Base-by-base conservation (phyloP, 331 rosid genomes). In the Saraca asoca region DNA sequence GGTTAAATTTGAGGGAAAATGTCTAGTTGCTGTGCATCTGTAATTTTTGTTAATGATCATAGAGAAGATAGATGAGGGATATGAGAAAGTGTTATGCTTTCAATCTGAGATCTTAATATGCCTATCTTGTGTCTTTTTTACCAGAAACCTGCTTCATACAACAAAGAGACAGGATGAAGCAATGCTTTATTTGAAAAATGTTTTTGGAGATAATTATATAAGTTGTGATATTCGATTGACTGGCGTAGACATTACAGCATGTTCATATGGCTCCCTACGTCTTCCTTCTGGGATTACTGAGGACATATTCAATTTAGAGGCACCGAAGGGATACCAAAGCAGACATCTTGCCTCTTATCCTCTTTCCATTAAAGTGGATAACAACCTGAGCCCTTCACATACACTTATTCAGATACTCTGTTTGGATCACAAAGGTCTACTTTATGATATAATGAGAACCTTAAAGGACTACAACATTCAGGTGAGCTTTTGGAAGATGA, bases 391-490 rank as follows among this genome's bases (percentile, higher is more conserved):
- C 76, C 87, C 74, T 24, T 85, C 91, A 57, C 88, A 80, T 53
- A 82, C 87, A 1, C 66, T 79, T 9, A 55, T 80, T 77, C 87
- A 58, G 46, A 79, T 85, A 69, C 77, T 56, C n/a, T 80, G 87
- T 55, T 73, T 15, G 24, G 91, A 85, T 75, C 85, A 82, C 73
- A 85, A 85, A 53, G 85, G 91, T 24, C 91, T 85, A 6, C 37
- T 78, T 42, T 82, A 85, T 65, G 91, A 85, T 73, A 80, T 82
- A 69, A 75, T 80, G 81, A 82, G 87, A 71, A 82, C 88, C 6
- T 52, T 85, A 15, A 85, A 85, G 85, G 91, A 82, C 57, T 85
- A 82, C 58, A 82, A 80, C 46, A 69, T 80, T 44, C 85, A 82
- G 87, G 90, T 85, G 61, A 29, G 44, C 51, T 55, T 6, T 7